These are phyloP conservation scores for Pseudonitzschia pungens DNA, from an alignment of 108 stramenopile species.

Conservation along the genomic window DNA sequence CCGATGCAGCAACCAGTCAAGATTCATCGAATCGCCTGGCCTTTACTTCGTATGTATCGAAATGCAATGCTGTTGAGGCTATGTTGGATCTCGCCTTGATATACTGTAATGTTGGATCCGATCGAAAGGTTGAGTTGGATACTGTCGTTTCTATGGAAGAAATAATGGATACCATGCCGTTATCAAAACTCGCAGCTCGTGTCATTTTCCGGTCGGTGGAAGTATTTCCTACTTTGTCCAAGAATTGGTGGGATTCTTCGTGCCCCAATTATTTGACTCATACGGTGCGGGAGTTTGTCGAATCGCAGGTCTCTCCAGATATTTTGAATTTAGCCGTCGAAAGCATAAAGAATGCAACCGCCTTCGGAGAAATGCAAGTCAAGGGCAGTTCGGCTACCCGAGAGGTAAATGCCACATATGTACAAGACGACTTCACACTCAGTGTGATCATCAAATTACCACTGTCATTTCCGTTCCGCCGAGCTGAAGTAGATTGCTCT, in stretches of 20 bases:
- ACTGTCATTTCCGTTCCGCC: constrained; percentile 72
- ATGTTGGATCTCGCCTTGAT: constrained; percentile 55
- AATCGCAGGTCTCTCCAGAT: constrained; percentile 67
- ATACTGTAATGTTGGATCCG: constrained; percentile 47
- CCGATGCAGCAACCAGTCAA: constrained; percentile 51
- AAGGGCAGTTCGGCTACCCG: constrained; percentile 67
- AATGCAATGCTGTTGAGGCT: constrained; percentile 33
- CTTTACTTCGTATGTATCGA: constrained; percentile 59
- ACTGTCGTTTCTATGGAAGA: constrained; percentile 7
- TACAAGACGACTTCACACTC: constrained; percentile 87
- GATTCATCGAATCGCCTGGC: constrained; percentile 64
- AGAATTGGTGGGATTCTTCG: constrained; percentile 78
- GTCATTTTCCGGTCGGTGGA: constrained; percentile 74
- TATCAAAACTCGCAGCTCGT: constrained; percentile 53
- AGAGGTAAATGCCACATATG: constrained; percentile 75
- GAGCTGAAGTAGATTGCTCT: constrained; percentile 81
- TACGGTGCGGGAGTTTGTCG: constrained; percentile 65
- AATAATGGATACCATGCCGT: constrained; percentile 21
- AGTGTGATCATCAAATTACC: constrained; percentile 72
- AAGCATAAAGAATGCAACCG: constrained; percentile 58
- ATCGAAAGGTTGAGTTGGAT: constrained; percentile 31
- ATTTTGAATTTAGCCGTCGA: constrained; percentile 61
- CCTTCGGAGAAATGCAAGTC: constrained; percentile 78
- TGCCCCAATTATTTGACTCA: constrained; percentile 61
- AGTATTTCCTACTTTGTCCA: constrained; percentile 69